Conservation (phyloP, 352 stramenopile species). For the Saprolegnia diclina region DNA sequence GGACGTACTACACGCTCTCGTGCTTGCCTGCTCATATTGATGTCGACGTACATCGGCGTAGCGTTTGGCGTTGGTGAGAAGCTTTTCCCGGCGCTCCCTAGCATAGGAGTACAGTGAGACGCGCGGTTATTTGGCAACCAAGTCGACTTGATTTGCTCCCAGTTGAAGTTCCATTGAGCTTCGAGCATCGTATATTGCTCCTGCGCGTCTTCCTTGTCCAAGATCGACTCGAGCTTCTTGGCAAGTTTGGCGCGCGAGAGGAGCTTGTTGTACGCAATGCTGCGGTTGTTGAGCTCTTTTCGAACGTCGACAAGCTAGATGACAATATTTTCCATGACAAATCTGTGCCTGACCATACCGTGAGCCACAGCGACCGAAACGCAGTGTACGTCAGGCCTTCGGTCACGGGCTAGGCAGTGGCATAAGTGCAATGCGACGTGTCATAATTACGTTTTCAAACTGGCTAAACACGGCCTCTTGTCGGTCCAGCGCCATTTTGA, state of each 20-base stretch:
- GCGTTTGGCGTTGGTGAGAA: slow-evolving; percentile 45
- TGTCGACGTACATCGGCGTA: slow-evolving; percentile 33
- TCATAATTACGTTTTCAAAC: slow-evolving; percentile 54
- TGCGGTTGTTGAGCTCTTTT: slow-evolving; percentile 47
- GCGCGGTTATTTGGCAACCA: background rate
- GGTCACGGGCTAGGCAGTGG: slow-evolving; percentile 11
- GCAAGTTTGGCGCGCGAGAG: slow-evolving; percentile 39
- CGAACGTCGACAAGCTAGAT: slow-evolving; percentile 64
- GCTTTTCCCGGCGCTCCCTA: slow-evolving; percentile 34
- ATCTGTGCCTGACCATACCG: slow-evolving; percentile 9
- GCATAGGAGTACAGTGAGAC: background rate
- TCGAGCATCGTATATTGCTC: slow-evolving; percentile 33
- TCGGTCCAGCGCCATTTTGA: slow-evolving; percentile 52
- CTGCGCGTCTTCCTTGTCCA: slow-evolving; percentile 63
- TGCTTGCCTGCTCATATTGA: background rate
- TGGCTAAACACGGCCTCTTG: slow-evolving; percentile 60
- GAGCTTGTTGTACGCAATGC: slow-evolving; percentile 66
- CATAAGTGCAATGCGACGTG: background rate
- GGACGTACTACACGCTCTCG: slow-evolving; percentile 23
- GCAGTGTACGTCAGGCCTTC: slow-evolving; percentile 21
- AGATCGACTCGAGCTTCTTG: slow-evolving; percentile 58
- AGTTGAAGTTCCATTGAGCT: slow-evolving; percentile 27
- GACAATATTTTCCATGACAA: slow-evolving; percentile 69
- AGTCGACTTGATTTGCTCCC: slow-evolving; percentile 16
- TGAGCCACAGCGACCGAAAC: slow-evolving; percentile 28